Conservation (phyloP, 768 basidiomycete species). For the Lactarius evosmus region DNA sequence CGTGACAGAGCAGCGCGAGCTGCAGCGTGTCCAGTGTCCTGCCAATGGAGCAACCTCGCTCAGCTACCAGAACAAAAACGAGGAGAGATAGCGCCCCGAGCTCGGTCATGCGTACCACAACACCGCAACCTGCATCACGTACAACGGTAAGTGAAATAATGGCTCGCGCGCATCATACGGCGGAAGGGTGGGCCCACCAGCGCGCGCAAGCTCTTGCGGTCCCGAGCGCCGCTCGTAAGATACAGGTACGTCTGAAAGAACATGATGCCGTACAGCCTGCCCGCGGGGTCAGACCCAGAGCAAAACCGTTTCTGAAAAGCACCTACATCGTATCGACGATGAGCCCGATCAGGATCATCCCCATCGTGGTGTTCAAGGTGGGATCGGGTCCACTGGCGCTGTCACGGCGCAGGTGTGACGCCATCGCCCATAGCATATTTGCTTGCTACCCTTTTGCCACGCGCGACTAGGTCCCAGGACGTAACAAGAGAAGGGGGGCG, state of each 20-base stretch:
- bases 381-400: neutral
- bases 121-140: neutral
- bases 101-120: slow-evolving; percentile 7
- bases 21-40: slow-evolving; percentile 14
- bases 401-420: neutral
- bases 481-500: neutral
- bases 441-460: neutral
- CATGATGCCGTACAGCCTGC: slow-evolving; percentile 15
- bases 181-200: slow-evolving; percentile 1
- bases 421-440: too few species aligned
- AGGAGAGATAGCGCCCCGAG: too few species aligned
- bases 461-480: neutral
- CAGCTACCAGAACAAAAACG: neutral
- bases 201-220: slow-evolving; percentile 1
- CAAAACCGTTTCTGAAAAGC: neutral
- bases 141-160: neutral
- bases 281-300: neutral
- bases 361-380: slow-evolving; percentile 5
- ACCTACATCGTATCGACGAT: slow-evolving; percentile 5
- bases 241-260: slow-evolving; percentile 6
- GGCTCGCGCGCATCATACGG: too few species aligned
- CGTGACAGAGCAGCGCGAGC: slow-evolving; percentile 8
- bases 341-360: slow-evolving; percentile 12
- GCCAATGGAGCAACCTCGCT: neutral
- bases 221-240: neutral